These are phyloP conservation scores for Fraxinus americana DNA, from an alignment of 257 asterid genomes.

Conservation along the genomic window DNA sequence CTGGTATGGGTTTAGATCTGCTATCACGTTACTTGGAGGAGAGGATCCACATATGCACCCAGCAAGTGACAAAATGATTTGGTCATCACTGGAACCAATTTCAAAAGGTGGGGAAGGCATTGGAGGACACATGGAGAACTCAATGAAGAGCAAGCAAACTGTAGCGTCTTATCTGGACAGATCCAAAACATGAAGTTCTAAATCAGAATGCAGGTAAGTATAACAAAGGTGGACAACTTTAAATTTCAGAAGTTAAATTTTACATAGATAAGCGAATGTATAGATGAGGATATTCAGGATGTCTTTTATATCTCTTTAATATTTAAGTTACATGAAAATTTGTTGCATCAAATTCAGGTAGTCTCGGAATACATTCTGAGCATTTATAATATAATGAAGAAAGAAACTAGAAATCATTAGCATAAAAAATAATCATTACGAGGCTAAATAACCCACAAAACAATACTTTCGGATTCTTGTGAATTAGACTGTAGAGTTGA, in stretches of 20 bases:
- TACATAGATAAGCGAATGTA: neutral
- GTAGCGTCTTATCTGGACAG: slow-evolving; percentile 21
- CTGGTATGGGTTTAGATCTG: slow-evolving; percentile 50
- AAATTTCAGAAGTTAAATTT: slow-evolving; percentile 4
- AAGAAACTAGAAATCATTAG: neutral
- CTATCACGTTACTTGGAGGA: slow-evolving; percentile 54
- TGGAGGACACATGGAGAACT: slow-evolving; percentile 54
- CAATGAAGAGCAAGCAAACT: slow-evolving; percentile 12
- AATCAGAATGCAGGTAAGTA: slow-evolving; percentile 7
- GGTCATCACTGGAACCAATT: slow-evolving; percentile 44
- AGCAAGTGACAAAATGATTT: slow-evolving; percentile 37
- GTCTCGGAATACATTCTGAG: neutral
- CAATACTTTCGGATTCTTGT: neutral
- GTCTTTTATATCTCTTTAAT: neutral
- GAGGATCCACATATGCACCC: slow-evolving; percentile 35
- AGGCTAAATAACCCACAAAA: neutral
- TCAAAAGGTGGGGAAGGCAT: slow-evolving; percentile 30
- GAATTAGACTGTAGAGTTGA: neutral
- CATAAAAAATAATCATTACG: neutral
- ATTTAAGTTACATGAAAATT: neutral
- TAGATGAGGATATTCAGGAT: neutral
- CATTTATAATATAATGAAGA: neutral
- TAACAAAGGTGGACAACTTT: slow-evolving; percentile 2
- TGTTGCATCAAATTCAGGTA: neutral
- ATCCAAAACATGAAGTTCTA: slow-evolving; percentile 1